phyloP scores from a whole-genome alignment of 495 filamentous ascomycete genomes.

The Aspergillus ellipticus region DNA sequence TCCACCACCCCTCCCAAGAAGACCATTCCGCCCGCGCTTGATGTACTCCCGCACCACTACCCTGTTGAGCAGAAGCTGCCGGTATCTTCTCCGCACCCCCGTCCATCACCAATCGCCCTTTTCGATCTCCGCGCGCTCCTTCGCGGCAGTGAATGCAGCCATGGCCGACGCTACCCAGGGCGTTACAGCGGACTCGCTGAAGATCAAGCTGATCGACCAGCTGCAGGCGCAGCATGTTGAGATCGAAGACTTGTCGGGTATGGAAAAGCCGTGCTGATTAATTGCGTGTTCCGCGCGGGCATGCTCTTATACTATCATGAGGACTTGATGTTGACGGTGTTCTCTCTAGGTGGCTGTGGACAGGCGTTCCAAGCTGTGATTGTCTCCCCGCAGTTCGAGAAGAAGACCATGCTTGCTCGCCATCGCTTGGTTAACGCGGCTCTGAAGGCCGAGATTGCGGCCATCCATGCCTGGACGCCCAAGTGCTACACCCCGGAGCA shows the following conservation, averaged over 20 bases:
- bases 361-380: conserved; percentile 92
- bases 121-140: conserved; percentile 38
- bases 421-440: conserved; percentile 86
- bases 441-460: conserved; percentile 87
- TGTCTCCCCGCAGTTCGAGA: conserved; percentile 80
- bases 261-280: conserved; percentile 5
- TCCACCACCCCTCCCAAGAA: neutral
- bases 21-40: conserved; percentile 17
- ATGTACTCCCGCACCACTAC: conserved; percentile 43
- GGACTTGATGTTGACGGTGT: neutral
- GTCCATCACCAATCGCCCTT: conserved; percentile 29
- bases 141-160: conserved; percentile 37
- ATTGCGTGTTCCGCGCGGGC: neutral
- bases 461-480: conserved; percentile 97
- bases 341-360: conserved; percentile 75
- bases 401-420: conserved; percentile 81
- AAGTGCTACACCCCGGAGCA: conserved; percentile 96
- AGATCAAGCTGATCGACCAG: conserved; percentile 62
- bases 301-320: neutral
- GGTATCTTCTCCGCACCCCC: conserved; percentile 37
- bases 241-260: conserved; percentile 92
- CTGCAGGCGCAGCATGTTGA: conserved; percentile 83
- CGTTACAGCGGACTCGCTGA: conserved; percentile 68
- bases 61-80: conserved; percentile 44
- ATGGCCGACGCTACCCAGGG: conserved; percentile 54